Conservation (phyloP, 140 eudicot genomes). For the Anethum foeniculum region DNA sequence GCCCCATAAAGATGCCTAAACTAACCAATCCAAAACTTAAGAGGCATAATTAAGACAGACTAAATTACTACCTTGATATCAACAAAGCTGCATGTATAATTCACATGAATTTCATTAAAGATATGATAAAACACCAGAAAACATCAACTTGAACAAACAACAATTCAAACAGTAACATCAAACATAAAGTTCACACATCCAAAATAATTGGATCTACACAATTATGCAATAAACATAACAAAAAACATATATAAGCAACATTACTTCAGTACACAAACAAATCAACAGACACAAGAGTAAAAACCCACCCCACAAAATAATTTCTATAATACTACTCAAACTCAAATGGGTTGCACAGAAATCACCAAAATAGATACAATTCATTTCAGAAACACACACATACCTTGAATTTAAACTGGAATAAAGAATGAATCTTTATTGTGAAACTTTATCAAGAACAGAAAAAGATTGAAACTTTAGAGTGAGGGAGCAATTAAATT, state of each 20-base stretch:
- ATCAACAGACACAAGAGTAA: not conserved
- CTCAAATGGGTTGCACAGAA: not conserved
- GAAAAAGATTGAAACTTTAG: not conserved
- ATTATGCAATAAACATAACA: not conserved
- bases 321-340: not conserved
- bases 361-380: not conserved
- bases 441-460: not conserved
- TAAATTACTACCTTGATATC: not conserved
- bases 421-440: not conserved
- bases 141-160: not conserved
- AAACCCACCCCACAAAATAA: not conserved
- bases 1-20: not conserved
- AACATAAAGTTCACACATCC: not conserved
- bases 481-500: not conserved
- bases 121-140: not conserved
- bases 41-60: not conserved
- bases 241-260: not conserved
- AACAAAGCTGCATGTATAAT: not conserved
- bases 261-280: not conserved
- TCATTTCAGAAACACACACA: not conserved
- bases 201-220: not conserved
- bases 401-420: not conserved
- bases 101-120: not conserved
- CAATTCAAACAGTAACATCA: not conserved
- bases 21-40: not conserved